These are phyloP conservation scores for Wickerhamiella qilinensis DNA, from an alignment of 805 yeast species.

Conservation along the genomic window DNA sequence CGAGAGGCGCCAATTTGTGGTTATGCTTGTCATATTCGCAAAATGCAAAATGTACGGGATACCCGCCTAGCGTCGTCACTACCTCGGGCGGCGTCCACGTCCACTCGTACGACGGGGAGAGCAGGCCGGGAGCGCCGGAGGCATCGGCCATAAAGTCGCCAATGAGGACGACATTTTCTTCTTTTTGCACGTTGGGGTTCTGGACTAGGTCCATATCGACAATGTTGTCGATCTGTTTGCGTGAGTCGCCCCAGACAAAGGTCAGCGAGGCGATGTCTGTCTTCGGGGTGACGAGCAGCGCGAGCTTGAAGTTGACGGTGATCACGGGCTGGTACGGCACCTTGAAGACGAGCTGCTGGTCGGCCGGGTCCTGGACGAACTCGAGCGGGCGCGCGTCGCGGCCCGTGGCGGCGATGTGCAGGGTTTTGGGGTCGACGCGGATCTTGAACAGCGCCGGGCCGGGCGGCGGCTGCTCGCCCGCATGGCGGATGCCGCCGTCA, in stretches of 20 bases:
- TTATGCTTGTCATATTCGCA: conserved; percentile 24
- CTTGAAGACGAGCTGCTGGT: conserved; percentile 9
- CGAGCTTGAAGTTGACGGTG: conserved; percentile 8
- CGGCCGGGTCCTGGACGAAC: conserved; percentile 12
- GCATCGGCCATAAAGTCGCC: conserved; percentile 19
- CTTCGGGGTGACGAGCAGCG: conserved; percentile 9
- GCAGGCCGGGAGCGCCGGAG: conserved; percentile 8
- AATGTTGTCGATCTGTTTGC: conserved; percentile 18
- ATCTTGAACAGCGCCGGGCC: conserved; percentile 5
- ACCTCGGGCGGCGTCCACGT: conserved; percentile 15
- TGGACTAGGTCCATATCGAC: conserved; percentile 22
- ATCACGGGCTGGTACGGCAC: conserved; percentile 9
- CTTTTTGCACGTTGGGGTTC: conserved; percentile 24
- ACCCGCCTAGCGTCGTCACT: conserved; percentile 13
- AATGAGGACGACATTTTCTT: conserved; percentile 23
- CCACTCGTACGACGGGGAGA: conserved; percentile 20
- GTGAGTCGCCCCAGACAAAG: conserved; percentile 17
- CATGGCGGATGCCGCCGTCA: conserved; percentile 3
- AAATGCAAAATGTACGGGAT: conserved; percentile 23
- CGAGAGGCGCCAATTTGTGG: conserved; percentile 20
- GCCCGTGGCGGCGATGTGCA: conserved; percentile 3
- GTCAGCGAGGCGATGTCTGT: conserved; percentile 13
- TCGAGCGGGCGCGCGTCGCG: conserved; percentile 10
- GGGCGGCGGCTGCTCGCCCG: conserved; percentile 3
- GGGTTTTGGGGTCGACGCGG: conserved; percentile 4